phyloP scores from a whole-genome alignment of 2,329 filamentous ascomycete species.

The Fusarium verrucosum region DNA sequence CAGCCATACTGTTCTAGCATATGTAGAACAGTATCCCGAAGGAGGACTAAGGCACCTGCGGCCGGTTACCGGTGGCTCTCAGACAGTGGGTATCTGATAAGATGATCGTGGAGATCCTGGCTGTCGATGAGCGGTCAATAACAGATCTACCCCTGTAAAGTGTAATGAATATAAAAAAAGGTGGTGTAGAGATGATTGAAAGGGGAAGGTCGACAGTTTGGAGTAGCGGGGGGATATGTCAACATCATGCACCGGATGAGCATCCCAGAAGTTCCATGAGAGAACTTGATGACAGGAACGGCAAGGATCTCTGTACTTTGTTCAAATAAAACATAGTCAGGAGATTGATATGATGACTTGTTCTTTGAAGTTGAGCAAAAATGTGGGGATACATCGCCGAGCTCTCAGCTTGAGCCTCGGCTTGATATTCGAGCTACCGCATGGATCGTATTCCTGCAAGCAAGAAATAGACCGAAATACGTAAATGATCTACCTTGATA shows the following conservation, averaged over 20 bases:
- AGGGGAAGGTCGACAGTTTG: conserved; percentile 18
- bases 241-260: conserved; percentile 33
- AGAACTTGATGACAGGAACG: conserved; percentile 8
- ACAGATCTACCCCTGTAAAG: conserved; percentile 33
- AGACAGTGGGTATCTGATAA: conserved; percentile 30
- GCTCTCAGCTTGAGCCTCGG: conserved; percentile 30
- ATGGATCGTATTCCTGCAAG: conserved; percentile 3
- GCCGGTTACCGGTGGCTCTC: conserved; percentile 22
- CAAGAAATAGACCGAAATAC: conserved; percentile 4
- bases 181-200: conserved; percentile 35
- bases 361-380: conserved; percentile 7
- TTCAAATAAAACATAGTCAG: conserved; percentile 10
- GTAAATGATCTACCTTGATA: conserved; percentile 23
- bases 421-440: conserved; percentile 19
- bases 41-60: conserved; percentile 41
- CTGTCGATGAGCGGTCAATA: conserved; percentile 32
- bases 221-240: conserved; percentile 26
- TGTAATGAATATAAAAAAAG: conserved; percentile 20
- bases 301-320: conserved; percentile 10
- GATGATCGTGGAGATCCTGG: conserved; percentile 35
- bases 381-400: conserved; percentile 21
- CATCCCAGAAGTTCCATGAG: conserved; percentile 16
- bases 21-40: conserved; percentile 13
- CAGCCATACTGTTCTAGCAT: conserved; percentile 26
- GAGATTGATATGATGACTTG: conserved; percentile 8